Base-by-base conservation (phyloP, 2,329 filamentous ascomycete genomes). In the Cryphonectria carpinicola region DNA sequence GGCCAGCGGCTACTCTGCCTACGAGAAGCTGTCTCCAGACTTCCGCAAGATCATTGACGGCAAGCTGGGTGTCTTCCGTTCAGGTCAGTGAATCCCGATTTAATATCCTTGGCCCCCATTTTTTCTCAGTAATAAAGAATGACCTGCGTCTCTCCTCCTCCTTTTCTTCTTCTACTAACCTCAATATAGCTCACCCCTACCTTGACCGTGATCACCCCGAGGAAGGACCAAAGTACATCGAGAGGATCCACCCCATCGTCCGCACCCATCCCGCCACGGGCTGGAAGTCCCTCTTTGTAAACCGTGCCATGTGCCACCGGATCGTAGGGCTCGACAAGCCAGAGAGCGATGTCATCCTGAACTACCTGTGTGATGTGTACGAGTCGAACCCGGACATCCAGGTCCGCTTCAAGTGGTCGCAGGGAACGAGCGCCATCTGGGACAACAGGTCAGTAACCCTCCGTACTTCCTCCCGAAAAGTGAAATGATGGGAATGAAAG, bases 201-300 rank as follows among this genome's bases (percentile, higher is more conserved):
- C 84, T 93, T 0, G 90, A 92, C 79, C 88, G 90, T 10, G 82
- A 89, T 5, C 78, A 90, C 67, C 88, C 88, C 0, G 84, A 84
- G 17, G 83, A 85, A 0, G 91, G 91, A 0, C 91, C 90, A 0
- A 88, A 90, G 79, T 85, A 84, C 74, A 81, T 93, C n/a, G 90
- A 93, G 79, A 85, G 91, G 8, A 82, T 85, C 13, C 91, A 93
- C 77, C 90, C 91, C 0, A 78, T 93, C 13, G 91, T 93, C 1
- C 85, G 91, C 3, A 88, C 91, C 0, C 91, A 93, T 76, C 91
- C 91, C 0, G 90, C 88, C 0, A 93, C 91, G 0, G 91, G 91
- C 0, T 93, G 91, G 91, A 93, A 93, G 78, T 84, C 89, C 0
- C 83, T 93, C 0, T 93, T 86, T 83, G 91, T 93, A 0, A 93